Conservation (phyloP, 208 protist genomes). For the Acanthamoeba polyphaga region DNA sequence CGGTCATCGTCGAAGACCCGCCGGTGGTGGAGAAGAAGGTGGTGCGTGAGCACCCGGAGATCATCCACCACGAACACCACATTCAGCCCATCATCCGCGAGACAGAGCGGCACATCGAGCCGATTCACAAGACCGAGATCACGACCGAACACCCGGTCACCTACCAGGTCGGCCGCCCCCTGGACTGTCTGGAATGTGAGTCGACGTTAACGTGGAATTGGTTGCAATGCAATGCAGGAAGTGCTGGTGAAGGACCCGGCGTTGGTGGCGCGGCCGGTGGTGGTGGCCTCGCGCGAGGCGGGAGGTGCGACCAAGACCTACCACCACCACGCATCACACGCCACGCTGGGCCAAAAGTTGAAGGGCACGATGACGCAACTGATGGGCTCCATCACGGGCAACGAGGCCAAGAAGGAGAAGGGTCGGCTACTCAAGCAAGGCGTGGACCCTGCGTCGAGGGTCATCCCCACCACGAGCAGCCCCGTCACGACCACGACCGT, state of each 20-base stretch:
- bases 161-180: not conserved
- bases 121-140: not conserved
- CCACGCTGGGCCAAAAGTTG: not conserved
- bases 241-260: not conserved
- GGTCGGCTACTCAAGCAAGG: slow-evolving; percentile 3
- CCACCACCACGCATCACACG: not conserved
- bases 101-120: not conserved
- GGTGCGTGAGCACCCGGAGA: not conserved
- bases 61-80: slow-evolving; percentile 7
- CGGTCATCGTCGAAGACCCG: not conserved
- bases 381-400: not conserved
- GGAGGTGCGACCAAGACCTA: not conserved
- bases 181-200: too few relatives aligned
- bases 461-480: not conserved
- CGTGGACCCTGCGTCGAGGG: not conserved
- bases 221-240: not conserved
- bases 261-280: not conserved
- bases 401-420: not conserved
- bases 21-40: not conserved
- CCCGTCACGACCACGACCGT: too few relatives aligned
- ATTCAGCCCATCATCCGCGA: not conserved
- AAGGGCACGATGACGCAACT: not conserved
- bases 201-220: too few relatives aligned
- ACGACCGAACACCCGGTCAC: not conserved
- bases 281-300: not conserved